Base-by-base conservation (phyloP, 106 monocot genomes). In the Agapanthus africanus region DNA sequence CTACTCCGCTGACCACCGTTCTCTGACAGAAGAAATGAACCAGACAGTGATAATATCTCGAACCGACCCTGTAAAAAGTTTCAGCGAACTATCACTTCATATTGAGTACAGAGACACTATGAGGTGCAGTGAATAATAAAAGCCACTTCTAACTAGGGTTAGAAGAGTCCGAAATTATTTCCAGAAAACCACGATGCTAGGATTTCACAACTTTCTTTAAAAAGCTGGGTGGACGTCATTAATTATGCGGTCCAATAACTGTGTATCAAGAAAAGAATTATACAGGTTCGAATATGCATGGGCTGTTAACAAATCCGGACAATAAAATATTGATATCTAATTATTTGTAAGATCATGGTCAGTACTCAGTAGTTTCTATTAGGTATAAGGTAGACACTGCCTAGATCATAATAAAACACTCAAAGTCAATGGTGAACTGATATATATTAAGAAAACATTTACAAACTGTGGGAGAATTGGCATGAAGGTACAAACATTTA, bases 31-130 rank as follows among this genome's bases (percentile, higher is more conserved):
- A 78, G 49, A 59, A 78, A 78, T 40, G 78, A 78, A 4, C 78
- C 78, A 67, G 73, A 73, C 6, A 78, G 21, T 37, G 78, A 78
- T 19, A 78, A 42, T 14, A 78, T 73, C 49, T 78, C 78, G 73
- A 78, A 78, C 23, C 67, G 66, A 15, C 78, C 78, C 78, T 78
- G 73, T 22, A 61, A 6, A 61, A 33, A 61, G 31, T 25, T 9
- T 54, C 52, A 54, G 22, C 4, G 11, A 25, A 23, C 7, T 44
- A 11, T 2, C 44, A 44, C 44, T 44, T n/a, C n/a, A n/a, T n/a
- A n/a, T n/a, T n/a, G n/a, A n/a, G n/a, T n/a, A n/a, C n/a, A n/a
- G n/a, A n/a, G n/a, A n/a, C n/a, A n/a, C n/a, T n/a, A n/a, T n/a
- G n/a, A n/a, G n/a, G n/a, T n/a, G n/a, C n/a, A n/a, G n/a, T n/a